phyloP scores from a whole-genome alignment of 176 grass and related monocot genomes.

The Triticum urartu region DNA sequence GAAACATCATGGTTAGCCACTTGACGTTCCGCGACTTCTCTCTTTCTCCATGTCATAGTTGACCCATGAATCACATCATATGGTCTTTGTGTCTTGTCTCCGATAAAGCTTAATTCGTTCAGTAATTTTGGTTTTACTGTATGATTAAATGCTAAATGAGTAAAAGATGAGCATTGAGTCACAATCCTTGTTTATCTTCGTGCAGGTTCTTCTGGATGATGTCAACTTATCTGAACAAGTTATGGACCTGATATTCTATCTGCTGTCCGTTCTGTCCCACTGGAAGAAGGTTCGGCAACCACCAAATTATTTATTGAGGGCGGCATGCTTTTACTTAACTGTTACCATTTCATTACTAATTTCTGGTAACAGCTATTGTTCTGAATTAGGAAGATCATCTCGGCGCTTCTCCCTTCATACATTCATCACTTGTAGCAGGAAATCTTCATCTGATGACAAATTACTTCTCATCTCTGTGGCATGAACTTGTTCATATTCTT shows the following conservation, averaged over 20 bases:
- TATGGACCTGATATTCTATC: no score
- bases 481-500: conserved; percentile 94
- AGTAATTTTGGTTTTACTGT: no score
- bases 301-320: conserved; percentile 26
- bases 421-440: conserved; percentile 67
- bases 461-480: conserved; percentile 85
- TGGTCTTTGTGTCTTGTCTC: no score
- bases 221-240: no score
- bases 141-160: no score
- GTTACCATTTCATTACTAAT: conserved; percentile 40
- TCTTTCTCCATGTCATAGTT: no score
- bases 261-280: no score
- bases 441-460: conserved; percentile 80
- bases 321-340: conserved; percentile 8
- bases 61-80: no score
- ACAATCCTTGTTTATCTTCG: no score
- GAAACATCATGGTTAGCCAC: background rate
- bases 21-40: background rate
- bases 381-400: conserved; percentile 64
- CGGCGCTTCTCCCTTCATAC: conserved; percentile 61
- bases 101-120: no score
- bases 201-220: no score
- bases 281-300: conserved; percentile 63
- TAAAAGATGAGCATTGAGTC: no score
- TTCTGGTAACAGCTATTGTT: conserved; percentile 39